A percentile compares a stretch with the other conserved stretches of the same genome.
Evolutionary conservation across 2,329 filamentous ascomycete genomes (phyloP).

Genomic region (Ophiostoma quercus): DNA sequence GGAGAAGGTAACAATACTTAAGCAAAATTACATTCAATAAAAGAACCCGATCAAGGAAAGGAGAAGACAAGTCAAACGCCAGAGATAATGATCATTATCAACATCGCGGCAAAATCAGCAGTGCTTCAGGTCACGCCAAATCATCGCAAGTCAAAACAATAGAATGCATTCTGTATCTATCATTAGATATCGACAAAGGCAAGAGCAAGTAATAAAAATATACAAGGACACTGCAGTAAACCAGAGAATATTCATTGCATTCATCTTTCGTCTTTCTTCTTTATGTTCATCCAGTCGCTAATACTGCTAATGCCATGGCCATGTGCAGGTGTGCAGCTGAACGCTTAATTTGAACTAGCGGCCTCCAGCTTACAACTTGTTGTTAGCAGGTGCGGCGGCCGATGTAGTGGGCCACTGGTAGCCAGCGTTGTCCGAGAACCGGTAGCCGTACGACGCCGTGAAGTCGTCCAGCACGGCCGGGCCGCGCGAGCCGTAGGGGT

Average conservation of each 20-base stretch:
- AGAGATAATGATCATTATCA: no score
- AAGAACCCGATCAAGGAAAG: no score
- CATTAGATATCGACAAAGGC: not conserved
- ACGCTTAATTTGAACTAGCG: not conserved
- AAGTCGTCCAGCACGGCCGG: slow-evolving; percentile 97
- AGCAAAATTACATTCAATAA: no score
- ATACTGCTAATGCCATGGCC: no score
- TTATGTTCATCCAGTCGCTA: no score
- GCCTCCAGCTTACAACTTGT: slow-evolving; percentile 65
- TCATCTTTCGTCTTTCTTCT: not conserved
- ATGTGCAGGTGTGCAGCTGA: no score
- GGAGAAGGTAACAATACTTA: no score
- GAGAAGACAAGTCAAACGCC: no score
- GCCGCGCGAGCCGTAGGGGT: slow-evolving; percentile 95
- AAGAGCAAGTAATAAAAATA: slow-evolving; percentile 31
- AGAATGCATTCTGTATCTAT: not conserved
- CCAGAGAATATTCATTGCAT: not conserved
- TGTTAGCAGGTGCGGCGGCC: slow-evolving; percentile 51
- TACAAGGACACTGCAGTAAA: not conserved
- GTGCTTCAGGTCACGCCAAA: no score
- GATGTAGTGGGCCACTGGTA: slow-evolving; percentile 90
- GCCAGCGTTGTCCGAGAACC: slow-evolving; percentile 92
- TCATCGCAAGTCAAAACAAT: not conserved
- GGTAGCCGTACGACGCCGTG: slow-evolving; percentile 96
- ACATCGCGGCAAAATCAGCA: no score